Evolutionary conservation across 257 asterid species (phyloP).

Genomic region (Solanum bulbocastanum): DNA sequence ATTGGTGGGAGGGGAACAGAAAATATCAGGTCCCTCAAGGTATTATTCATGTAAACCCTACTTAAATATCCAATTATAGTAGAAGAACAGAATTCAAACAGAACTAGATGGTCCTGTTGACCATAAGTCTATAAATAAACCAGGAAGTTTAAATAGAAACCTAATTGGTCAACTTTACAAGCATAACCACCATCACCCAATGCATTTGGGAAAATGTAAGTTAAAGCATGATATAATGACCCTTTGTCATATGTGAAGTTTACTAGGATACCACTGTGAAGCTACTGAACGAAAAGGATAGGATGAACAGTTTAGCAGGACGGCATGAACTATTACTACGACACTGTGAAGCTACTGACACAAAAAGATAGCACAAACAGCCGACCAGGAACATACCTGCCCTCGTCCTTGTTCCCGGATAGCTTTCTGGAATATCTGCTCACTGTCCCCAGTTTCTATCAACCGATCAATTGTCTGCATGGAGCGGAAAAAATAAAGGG

Average conservation of each 20-base stretch:
- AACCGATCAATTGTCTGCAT: conserved; percentile 74
- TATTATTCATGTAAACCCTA: background rate
- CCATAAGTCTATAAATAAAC: background rate
- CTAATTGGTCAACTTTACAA: background rate
- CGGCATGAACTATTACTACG: background rate
- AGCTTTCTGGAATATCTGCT: conserved; percentile 24
- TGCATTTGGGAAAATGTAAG: background rate
- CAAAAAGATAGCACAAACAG: background rate
- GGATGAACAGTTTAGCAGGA: background rate
- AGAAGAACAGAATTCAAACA: background rate
- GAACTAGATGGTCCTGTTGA: background rate
- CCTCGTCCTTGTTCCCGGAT: conserved; percentile 95
- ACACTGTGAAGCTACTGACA: background rate
- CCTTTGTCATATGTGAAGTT: background rate
- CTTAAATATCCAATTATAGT: background rate
- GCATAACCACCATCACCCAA: background rate
- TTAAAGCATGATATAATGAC: background rate
- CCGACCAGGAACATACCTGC: conserved; percentile 43
- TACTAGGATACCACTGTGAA: background rate
- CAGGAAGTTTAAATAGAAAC: background rate
- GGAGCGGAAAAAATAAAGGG: conserved; percentile 7
- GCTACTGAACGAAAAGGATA: background rate
- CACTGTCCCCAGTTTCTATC: conserved; percentile 96
- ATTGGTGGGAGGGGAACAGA: background rate
- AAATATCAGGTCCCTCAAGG: background rate